A percentile compares a stretch with the other conserved stretches of the same genome.
Conservation (phyloP, 768 basidiomycete genomes). For the Pisolithus albus region DNA sequence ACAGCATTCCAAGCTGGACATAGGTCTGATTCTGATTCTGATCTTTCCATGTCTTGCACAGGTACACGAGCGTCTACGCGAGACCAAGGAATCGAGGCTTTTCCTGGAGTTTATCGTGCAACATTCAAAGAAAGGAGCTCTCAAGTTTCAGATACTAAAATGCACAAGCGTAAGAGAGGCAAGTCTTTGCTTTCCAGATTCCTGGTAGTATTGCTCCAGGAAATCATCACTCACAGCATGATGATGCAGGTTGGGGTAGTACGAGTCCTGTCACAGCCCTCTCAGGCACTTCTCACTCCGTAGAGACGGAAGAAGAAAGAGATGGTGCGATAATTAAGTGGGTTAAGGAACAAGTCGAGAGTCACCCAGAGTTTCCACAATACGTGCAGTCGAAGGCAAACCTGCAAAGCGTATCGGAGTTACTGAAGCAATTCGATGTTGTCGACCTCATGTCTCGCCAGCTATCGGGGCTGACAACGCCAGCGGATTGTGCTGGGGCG, state of each 20-base stretch:
- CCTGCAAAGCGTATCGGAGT: conserved; percentile 34
- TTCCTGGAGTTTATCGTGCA: conserved; percentile 18
- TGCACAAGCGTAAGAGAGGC: conserved; percentile 9
- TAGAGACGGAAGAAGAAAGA: conserved; percentile 33
- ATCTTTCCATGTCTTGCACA: conserved; percentile 2
- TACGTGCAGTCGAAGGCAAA: conserved; percentile 40
- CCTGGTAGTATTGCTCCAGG: not conserved
- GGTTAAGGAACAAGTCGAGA: conserved; percentile 38
- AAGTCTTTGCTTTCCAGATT: not conserved
- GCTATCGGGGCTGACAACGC: conserved; percentile 37
- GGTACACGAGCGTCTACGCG: conserved; percentile 15
- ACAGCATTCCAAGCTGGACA: conserved; percentile 4
- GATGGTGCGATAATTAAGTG: conserved; percentile 38
- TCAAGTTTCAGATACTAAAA: conserved; percentile 13
- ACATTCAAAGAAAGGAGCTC: conserved; percentile 8
- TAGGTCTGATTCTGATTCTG: conserved; percentile 19
- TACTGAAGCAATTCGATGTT: conserved; percentile 45
- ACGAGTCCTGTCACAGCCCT: conserved; percentile 16
- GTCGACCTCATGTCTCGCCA: conserved; percentile 45
- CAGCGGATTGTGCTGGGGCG: conserved; percentile 34
- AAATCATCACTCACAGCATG: conserved; percentile 1
- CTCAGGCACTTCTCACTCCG: conserved; percentile 17
- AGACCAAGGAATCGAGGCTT: conserved; percentile 22
- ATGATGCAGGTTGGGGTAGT: not conserved
- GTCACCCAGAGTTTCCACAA: conserved; percentile 38